Evolutionary conservation across 768 basidiomycete species (phyloP).

Genomic region (Russula compacta): DNA sequence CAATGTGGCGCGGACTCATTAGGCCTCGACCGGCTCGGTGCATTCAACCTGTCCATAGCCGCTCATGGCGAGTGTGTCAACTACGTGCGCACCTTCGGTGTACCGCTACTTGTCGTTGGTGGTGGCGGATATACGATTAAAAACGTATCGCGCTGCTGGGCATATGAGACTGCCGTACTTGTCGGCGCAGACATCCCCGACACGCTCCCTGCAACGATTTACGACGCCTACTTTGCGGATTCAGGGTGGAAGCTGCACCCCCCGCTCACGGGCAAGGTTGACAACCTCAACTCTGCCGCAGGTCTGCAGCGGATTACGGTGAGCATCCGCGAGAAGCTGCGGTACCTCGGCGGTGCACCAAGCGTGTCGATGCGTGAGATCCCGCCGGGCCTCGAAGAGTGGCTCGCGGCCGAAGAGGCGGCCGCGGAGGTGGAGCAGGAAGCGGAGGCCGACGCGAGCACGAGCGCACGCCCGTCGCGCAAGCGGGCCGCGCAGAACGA

Average conservation of each 20-base stretch:
- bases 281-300: conserved; percentile 82
- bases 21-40: conserved; percentile 89
- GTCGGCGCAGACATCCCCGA: conserved; percentile 78
- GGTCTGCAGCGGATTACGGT: conserved; percentile 83
- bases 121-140: conserved; percentile 97
- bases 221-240: conserved; percentile 89
- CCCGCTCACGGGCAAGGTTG: conserved; percentile 81
- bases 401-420: conserved; percentile 61
- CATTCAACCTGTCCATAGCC: conserved; percentile 95
- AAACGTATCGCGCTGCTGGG: conserved; percentile 98
- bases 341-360: conserved; percentile 93
- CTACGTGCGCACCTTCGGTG: conserved; percentile 86
- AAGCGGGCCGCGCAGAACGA: conserved; percentile 48
- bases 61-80: conserved; percentile 98
- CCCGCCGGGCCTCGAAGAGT: conserved; percentile 78
- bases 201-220: conserved; percentile 80
- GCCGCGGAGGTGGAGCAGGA: conserved; percentile 57
- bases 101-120: conserved; percentile 86
- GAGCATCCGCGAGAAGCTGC: conserved; percentile 75
- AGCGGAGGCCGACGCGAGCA: conserved; percentile 51
- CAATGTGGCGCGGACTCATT: conserved; percentile 97
- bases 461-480: conserved; percentile 44
- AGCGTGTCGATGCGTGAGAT: conserved; percentile 95
- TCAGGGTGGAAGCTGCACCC: conserved; percentile 91
- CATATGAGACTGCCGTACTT: conserved; percentile 93